Evolutionary conservation across 2,329 filamentous ascomycete genomes (phyloP), one percentile per base, ranked within the genome.

Genomic region (Zasmidium angulare): DNA sequence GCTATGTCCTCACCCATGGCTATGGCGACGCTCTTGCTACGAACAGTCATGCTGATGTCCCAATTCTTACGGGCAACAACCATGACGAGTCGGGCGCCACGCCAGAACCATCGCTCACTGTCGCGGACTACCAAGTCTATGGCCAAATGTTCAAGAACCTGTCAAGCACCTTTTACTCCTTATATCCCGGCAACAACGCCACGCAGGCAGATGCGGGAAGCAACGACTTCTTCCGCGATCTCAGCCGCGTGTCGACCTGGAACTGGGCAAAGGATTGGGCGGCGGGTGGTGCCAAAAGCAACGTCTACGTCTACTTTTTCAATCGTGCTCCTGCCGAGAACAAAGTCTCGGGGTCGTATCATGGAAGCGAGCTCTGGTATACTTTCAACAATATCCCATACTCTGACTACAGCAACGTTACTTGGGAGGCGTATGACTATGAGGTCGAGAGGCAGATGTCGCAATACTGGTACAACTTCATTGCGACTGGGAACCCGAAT

Each of bases 221-320:
- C 80, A 60, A 74, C 82, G 63, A 73, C 76, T 1, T 86, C 82
- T 78, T 74, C 82, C 10, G 73, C 73, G 14, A 71, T 17, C 36
- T 43, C 36, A 43, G 36, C 22, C 53, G 43, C 14, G 53, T 55
- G 7, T 49, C 53, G 9, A 55, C 40, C 12, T 55, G 53, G 53
- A 49, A 26, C 19, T 55, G 53, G 53, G 43, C 40, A 1, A 49
- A 48, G 12, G 40, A 24, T 17, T 55, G 53, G 53, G 21, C 43
- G 11, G 40, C 53, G 6, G 53, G 53, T 36, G 53, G 53, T 17
- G 53, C 53, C 3, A 43, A 75, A 31, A 74, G 75, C 17, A 68
- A 82, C 1, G 82, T 82, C 4, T 88, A 85, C 75, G 82, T 81
- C 68, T 88, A 86, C 73, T 80, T 82, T 47, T 88, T 87, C 77